A percentile compares a stretch with the other conserved stretches of the same genome.
Evolutionary conservation across 2,329 filamentous ascomycete genomes (phyloP).

Genomic region (Aureobasidium leucospermi): DNA sequence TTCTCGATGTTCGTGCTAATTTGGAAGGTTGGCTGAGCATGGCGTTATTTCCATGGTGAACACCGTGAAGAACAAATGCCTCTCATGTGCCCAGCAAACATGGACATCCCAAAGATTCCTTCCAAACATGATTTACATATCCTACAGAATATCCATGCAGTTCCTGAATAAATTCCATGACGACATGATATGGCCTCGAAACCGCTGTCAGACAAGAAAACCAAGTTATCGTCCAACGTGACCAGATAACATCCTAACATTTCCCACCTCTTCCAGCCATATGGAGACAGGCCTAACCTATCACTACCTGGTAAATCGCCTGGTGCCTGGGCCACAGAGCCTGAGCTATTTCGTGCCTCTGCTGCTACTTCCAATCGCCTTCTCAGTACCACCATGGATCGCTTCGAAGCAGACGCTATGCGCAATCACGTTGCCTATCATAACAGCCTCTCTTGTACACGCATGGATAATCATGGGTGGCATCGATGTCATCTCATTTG

Average conservation of each 20-base stretch:
- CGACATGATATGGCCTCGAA: not conserved
- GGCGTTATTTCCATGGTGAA: not conserved
- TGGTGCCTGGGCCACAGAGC: constrained; percentile 24
- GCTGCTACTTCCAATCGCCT: constrained; percentile 21
- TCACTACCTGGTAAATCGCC: constrained; percentile 19
- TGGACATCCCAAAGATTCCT: no score
- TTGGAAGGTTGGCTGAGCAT: not conserved
- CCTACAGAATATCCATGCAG: not conserved
- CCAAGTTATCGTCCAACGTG: not conserved
- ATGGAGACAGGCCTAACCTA: constrained; percentile 16
- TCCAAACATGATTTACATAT: no score
- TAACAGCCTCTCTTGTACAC: constrained; percentile 19
- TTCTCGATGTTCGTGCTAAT: no score
- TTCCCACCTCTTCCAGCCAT: not conserved
- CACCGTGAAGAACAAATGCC: no score
- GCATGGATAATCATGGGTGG: constrained; percentile 24
- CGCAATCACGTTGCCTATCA: constrained; percentile 21
- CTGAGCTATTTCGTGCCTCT: constrained; percentile 23
- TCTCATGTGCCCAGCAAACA: no score
- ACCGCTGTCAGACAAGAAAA: not conserved
- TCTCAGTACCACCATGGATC: constrained; percentile 21
- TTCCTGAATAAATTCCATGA: not conserved
- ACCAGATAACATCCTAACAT: not conserved
- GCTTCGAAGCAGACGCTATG: constrained; percentile 11
- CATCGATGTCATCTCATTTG: constrained; percentile 24